phyloP scores from a whole-genome alignment of 164 flowering plant genomes.

The Sedum album region DNA sequence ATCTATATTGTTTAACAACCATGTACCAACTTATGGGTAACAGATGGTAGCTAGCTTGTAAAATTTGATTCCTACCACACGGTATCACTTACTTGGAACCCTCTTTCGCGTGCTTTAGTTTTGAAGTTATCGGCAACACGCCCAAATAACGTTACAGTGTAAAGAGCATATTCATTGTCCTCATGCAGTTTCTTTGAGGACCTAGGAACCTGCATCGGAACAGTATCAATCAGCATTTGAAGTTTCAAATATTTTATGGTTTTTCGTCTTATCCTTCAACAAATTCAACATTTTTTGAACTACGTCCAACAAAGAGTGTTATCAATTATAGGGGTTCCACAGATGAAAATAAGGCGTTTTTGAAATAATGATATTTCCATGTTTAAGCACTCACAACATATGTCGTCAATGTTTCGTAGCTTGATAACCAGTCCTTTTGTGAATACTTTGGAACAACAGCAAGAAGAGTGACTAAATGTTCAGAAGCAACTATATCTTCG shows the following conservation, averaged over 20 bases:
- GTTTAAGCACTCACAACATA: background rate
- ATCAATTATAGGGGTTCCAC: too few species aligned
- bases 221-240: too few species aligned
- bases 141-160: constrained; percentile 41
- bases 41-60: too few species aligned
- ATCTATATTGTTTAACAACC: too few species aligned
- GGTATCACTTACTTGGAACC: constrained; percentile 69
- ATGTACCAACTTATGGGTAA: too few species aligned
- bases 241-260: constrained; percentile 22
- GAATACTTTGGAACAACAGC: constrained; percentile 33
- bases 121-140: background rate
- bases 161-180: constrained; percentile 84
- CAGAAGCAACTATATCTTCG: too few species aligned
- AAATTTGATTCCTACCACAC: background rate
- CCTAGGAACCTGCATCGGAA: background rate
- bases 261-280: too few species aligned
- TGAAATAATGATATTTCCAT: too few species aligned
- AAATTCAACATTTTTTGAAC: background rate
- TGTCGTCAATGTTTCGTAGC: constrained; percentile 44
- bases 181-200: background rate
- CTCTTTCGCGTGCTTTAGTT: constrained; percentile 72
- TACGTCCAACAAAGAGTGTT: background rate
- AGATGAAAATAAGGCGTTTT: background rate
- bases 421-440: constrained; percentile 87
- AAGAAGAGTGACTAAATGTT: background rate